phyloP scores from a whole-genome alignment of 1,139 yeast genomes.

The Suhomyces bolitotheri region DNA sequence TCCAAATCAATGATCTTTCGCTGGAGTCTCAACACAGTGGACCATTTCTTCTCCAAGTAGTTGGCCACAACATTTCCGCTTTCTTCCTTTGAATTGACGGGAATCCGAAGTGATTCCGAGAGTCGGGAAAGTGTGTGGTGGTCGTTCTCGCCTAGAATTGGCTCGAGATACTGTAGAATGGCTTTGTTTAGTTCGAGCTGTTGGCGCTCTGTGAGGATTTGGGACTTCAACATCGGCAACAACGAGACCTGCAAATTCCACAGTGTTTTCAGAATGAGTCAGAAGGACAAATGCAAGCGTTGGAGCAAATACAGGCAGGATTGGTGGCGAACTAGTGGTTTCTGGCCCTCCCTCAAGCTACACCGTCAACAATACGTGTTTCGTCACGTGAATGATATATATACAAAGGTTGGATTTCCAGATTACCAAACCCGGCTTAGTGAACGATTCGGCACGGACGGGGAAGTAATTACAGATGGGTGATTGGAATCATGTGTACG shows the following conservation, averaged over 20 bases:
- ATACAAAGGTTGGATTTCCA: too few species aligned
- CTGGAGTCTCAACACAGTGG: conserved; percentile 79
- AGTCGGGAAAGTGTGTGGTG: conserved; percentile 12
- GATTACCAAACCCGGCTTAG: too few species aligned
- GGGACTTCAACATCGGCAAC: conserved; percentile 15
- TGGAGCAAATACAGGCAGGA: not conserved
- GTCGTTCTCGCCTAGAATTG: conserved; percentile 25
- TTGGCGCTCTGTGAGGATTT: conserved; percentile 51
- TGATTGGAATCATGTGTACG: too few species aligned
- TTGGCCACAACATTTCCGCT: conserved; percentile 36
- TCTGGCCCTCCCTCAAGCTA: too few species aligned
- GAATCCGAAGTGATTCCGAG: conserved; percentile 12
- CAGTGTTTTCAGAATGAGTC: too few species aligned
- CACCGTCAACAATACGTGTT: conserved; percentile 1
- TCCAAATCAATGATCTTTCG: conserved; percentile 65
- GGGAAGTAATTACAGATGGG: too few species aligned
- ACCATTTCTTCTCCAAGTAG: conserved; percentile 84
- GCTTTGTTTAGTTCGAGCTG: conserved; percentile 56
- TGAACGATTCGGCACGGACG: too few species aligned
- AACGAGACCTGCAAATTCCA: not conserved
- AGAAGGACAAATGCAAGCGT: too few species aligned
- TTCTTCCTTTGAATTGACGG: conserved; percentile 16
- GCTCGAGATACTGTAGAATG: conserved; percentile 53
- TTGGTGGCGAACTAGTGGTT: not conserved
- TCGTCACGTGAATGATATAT: not conserved